Percentiles rank a stretch among this genome's conserved stretches.
Conservation (phyloP, 768 basidiomycete species). For the Bullera alba region DNA sequence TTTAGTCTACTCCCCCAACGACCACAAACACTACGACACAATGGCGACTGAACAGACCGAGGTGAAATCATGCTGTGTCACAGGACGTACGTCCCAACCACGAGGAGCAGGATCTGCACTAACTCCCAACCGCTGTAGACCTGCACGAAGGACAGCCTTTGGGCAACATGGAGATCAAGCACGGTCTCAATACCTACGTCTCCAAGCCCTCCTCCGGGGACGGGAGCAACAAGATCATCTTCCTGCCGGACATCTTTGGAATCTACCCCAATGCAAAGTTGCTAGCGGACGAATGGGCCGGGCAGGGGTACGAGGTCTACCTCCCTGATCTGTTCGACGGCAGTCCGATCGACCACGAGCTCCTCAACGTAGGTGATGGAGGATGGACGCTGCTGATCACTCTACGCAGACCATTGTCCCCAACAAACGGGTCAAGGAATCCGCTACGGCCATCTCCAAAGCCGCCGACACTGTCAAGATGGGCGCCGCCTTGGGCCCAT, state of each 20-base stretch:
- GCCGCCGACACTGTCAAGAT: slow-evolving; percentile 37
- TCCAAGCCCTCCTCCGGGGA: slow-evolving; percentile 14
- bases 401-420: slow-evolving; percentile 37
- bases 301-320: slow-evolving; percentile 41
- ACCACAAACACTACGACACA: too few species aligned
- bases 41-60: slow-evolving; percentile 33
- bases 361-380: slow-evolving; percentile 19
- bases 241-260: slow-evolving; percentile 47
- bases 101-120: background rate
- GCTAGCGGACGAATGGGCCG: slow-evolving; percentile 45
- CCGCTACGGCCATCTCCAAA: slow-evolving; percentile 27
- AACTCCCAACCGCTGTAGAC: slow-evolving; percentile 15
- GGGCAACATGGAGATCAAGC: slow-evolving; percentile 35
- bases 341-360: slow-evolving; percentile 26
- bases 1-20: too few species aligned
- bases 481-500: slow-evolving; percentile 43
- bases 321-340: slow-evolving; percentile 45
- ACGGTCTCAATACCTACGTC: slow-evolving; percentile 45
- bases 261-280: slow-evolving; percentile 40
- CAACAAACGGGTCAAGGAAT: slow-evolving; percentile 36
- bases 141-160: slow-evolving; percentile 44
- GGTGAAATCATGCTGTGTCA: slow-evolving; percentile 34
- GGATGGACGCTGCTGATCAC: background rate
- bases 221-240: slow-evolving; percentile 42
- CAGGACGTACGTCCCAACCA: slow-evolving; percentile 28